These are phyloP conservation scores for Phaeosphaeriaceae sp. DNA, from an alignment of 2,329 filamentous ascomycete genomes.

Conservation along the genomic window DNA sequence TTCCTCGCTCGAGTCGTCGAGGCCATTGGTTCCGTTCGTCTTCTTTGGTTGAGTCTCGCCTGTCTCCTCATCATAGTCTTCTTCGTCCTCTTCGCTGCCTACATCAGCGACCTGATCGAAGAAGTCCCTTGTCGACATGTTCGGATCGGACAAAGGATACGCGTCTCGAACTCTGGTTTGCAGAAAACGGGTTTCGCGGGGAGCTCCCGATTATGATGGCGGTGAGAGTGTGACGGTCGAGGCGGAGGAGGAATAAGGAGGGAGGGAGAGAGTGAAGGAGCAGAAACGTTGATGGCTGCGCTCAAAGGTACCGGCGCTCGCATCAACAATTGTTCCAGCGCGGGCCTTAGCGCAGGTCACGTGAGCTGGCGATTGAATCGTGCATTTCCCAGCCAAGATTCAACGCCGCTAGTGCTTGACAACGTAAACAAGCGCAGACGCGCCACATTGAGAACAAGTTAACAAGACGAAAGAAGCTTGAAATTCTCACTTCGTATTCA, in stretches of 20 bases:
- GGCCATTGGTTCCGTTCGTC: constrained; percentile 37
- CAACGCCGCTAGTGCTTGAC: neutral
- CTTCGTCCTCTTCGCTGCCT: constrained; percentile 63
- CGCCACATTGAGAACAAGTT: neutral
- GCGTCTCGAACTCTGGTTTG: constrained; percentile 21
- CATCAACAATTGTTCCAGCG: constrained; percentile 2
- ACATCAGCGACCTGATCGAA: constrained; percentile 87
- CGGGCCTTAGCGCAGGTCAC: neutral
- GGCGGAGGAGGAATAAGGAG: constrained; percentile 15
- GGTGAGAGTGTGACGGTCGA: constrained; percentile 21
- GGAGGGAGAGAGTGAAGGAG: neutral
- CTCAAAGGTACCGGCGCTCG: constrained; percentile 6
- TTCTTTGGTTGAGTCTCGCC: constrained; percentile 31
- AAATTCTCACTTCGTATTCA: neutral
- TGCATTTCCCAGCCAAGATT: too few relatives aligned
- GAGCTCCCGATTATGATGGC: constrained; percentile 15
- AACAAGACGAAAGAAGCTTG: neutral
- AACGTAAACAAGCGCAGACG: neutral
- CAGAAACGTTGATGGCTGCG: constrained; percentile 11
- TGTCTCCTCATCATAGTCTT: constrained; percentile 44
- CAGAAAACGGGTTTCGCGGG: constrained; percentile 13
- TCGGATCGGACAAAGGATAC: constrained; percentile 36
- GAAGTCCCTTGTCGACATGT: constrained; percentile 62
- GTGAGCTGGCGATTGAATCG: neutral
- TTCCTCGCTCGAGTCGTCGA: constrained; percentile 49